Evolutionary conservation across 2,329 filamentous ascomycete genomes (phyloP).

Genomic region (Hymenoscyphus repandus): DNA sequence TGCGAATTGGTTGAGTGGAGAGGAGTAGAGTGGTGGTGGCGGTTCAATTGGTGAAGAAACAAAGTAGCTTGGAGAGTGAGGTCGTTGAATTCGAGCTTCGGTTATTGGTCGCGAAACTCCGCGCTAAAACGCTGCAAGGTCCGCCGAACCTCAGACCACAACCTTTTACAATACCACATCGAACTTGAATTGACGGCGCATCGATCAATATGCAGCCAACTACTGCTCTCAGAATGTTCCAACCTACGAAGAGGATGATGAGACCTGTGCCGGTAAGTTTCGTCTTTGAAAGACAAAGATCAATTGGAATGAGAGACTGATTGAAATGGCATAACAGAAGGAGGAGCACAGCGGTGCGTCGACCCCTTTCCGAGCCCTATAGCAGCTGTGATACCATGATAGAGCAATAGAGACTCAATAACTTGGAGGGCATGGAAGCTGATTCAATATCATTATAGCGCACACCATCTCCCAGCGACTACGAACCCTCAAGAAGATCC

Average conservation of each 20-base stretch:
- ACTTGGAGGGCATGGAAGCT: slow-evolving; percentile 10
- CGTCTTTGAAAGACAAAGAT: slow-evolving; percentile 3
- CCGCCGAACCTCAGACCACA: slow-evolving; percentile 15
- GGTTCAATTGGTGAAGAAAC: slow-evolving; percentile 31
- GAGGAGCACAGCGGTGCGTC: slow-evolving; percentile 64
- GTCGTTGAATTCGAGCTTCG: slow-evolving; percentile 31
- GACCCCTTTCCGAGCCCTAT: background rate
- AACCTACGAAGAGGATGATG: slow-evolving; percentile 61
- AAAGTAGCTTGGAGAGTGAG: slow-evolving; percentile 30
- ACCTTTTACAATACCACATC: slow-evolving; percentile 13
- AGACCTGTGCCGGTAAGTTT: slow-evolving; percentile 66
- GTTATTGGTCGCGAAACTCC: slow-evolving; percentile 21
- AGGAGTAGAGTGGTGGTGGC: slow-evolving; percentile 23
- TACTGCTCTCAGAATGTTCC: slow-evolving; percentile 61
- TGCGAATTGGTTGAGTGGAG: slow-evolving; percentile 30
- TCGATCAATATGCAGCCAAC: slow-evolving; percentile 40
- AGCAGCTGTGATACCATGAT: too few species aligned
- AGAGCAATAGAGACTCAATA: background rate
- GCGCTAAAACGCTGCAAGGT: slow-evolving; percentile 5
- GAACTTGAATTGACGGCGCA: slow-evolving; percentile 13
- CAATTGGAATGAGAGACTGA: slow-evolving; percentile 25
- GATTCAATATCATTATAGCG: slow-evolving; percentile 47
- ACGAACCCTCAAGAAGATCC: slow-evolving; percentile 82
- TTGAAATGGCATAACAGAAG: slow-evolving; percentile 40
- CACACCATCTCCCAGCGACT: slow-evolving; percentile 97